Conservation (phyloP, 2,329 filamentous ascomycete species). For the Colletotrichum tofieldiae region DNA sequence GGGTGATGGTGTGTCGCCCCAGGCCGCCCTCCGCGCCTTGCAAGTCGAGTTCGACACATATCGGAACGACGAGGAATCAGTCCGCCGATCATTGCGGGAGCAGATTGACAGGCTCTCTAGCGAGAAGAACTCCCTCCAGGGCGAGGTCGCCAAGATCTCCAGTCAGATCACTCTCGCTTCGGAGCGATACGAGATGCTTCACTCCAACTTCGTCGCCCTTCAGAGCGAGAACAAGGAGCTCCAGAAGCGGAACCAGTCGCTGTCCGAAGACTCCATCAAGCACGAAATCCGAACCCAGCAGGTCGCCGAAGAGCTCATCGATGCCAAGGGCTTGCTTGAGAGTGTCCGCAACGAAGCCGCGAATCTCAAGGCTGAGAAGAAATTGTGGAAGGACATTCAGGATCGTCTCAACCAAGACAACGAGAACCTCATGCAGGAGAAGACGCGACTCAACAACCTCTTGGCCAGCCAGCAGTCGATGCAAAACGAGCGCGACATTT, state of each 20-base stretch:
- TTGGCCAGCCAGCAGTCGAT: constrained; percentile 89
- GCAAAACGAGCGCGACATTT: constrained; percentile 91
- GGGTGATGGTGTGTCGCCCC: constrained; percentile 70
- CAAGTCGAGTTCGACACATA: constrained; percentile 93
- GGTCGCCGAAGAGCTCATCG: constrained; percentile 92
- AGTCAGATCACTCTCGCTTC: constrained; percentile 87
- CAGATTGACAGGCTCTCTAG: constrained; percentile 86
- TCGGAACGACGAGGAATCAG: constrained; percentile 86
- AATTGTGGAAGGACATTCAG: constrained; percentile 94
- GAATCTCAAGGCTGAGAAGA: constrained; percentile 95
- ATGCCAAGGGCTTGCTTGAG: constrained; percentile 85
- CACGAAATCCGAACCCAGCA: constrained; percentile 93
- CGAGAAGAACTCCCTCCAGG: constrained; percentile 87
- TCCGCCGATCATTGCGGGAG: constrained; percentile 85
- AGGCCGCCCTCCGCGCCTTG: constrained; percentile 84
- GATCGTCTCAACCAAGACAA: constrained; percentile 91
- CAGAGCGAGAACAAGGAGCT: constrained; percentile 89
- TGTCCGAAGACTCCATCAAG: constrained; percentile 88
- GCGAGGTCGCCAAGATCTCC: constrained; percentile 83
- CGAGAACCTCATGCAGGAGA: constrained; percentile 86
- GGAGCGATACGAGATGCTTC: constrained; percentile 90
- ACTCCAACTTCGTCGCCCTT: constrained; percentile 87
- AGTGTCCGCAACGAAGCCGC: constrained; percentile 91
- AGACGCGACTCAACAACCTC: constrained; percentile 85
- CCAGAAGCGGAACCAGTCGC: constrained; percentile 82